Base-by-base conservation (phyloP, 257 asterid genomes). In the Rhazya stricta region DNA sequence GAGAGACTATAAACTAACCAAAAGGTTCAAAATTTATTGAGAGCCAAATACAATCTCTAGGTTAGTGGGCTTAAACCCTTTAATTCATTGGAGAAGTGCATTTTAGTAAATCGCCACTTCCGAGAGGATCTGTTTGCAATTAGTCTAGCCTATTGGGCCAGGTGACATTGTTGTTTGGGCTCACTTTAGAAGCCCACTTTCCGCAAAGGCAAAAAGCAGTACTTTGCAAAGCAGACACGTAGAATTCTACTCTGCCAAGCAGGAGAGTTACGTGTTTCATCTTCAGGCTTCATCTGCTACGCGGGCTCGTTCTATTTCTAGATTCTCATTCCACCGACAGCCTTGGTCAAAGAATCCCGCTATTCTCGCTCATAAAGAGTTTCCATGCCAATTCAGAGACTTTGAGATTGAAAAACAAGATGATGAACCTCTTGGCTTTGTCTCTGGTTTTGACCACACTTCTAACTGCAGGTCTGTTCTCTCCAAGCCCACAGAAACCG, bases 401-500 rank as follows among this genome's bases (percentile, higher is more conserved):
- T 48, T 71, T 48, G 45, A 54, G 62, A 43, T 66, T 66, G 39
- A 39, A 2, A 1, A 1, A 27, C 1, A 18, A 21, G 30, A 85
- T 83, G 87, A 76, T 83, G 74, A 83, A 83, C 19, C 0, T 66
- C 72, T 68, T 85, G 71, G 84, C 84, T 32, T 27, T 85, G 6
- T 58, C 69, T 66, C 56, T 85, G 21, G 77, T 85, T 19, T 43
- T 78, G 23, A 74, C 81, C 19, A 69, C 85, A 50, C 81, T 83
- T 63, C 78, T 43, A 51, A 61, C 84, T 3, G 79, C 81, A 0
- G 75, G 77, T 13, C 67, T 80, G 25, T 72, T 67, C 37, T 69
- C 69, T 57, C 85, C 83, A 21, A 34, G 30, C 27, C 79, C 79
- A 76, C 73, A 39, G 39, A 61, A 56, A 7, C 43, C 50, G 3